Evolutionary conservation across 2,329 filamentous ascomycete species (phyloP).

Genomic region (Harringtonia aguacate): DNA sequence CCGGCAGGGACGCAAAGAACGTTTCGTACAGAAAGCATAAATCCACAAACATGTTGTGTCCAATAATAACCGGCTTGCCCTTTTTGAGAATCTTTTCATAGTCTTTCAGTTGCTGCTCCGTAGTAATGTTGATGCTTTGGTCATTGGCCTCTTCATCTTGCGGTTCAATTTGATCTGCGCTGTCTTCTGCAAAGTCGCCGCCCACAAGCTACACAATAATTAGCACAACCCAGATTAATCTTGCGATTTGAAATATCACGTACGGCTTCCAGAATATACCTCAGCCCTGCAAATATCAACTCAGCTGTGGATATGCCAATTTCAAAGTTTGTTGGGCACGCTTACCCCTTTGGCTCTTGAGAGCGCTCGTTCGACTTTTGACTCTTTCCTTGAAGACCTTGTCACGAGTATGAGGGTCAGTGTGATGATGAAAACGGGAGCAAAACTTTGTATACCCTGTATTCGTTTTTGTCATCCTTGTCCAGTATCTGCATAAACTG

Average conservation of each 20-base stretch:
- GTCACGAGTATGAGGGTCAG: not conserved
- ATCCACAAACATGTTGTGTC: conserved; percentile 56
- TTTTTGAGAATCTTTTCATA: conserved; percentile 19
- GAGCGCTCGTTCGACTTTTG: not conserved
- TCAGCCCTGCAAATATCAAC: conserved; percentile 2
- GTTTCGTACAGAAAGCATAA: conserved; percentile 52
- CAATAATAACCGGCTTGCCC: conserved; percentile 35
- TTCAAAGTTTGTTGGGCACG: not conserved
- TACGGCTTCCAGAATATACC: conserved; percentile 22
- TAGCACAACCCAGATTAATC: too few relatives aligned
- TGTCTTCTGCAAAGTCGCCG: conserved; percentile 14
- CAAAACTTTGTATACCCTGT: conserved; percentile 1
- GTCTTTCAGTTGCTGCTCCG: conserved; percentile 7
- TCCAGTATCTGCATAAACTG: conserved; percentile 11
- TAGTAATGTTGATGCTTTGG: not conserved
- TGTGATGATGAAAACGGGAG: not conserved
- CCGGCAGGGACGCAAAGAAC: conserved; percentile 48
- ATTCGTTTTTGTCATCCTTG: conserved; percentile 3
- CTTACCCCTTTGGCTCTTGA: conserved; percentile 12
- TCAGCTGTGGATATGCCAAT: not conserved
- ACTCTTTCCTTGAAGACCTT: conserved; percentile 1
- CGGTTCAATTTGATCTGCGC: not conserved
- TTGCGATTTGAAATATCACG: not conserved
- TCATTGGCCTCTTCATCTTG: not conserved
- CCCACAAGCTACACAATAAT: conserved; percentile 16